Conservation (phyloP, 208 protist species). For the Lotmaria passim region DNA sequence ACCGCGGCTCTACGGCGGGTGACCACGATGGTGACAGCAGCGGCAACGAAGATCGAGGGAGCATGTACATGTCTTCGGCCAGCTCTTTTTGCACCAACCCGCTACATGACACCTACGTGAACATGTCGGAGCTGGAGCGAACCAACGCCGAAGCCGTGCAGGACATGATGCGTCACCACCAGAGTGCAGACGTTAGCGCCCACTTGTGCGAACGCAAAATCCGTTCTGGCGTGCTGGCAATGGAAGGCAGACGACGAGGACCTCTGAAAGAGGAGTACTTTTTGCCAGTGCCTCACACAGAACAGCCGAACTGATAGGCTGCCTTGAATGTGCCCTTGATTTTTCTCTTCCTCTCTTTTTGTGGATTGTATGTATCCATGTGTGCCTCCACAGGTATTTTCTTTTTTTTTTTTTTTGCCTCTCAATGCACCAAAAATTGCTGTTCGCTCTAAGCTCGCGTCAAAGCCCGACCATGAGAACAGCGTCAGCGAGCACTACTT, state of each 20-base stretch:
- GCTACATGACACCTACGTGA: conserved; percentile 28
- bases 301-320: neutral
- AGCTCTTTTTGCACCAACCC: conserved; percentile 42
- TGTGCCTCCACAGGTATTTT: too few species aligned
- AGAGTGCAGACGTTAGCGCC: neutral
- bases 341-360: neutral
- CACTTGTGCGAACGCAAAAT: neutral
- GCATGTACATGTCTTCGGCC: conserved; percentile 32
- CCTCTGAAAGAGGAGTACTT: neutral
- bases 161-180: neutral
- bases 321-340: neutral
- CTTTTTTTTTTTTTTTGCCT: neutral
- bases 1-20: neutral
- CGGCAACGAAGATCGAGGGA: neutral
- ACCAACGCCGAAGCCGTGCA: conserved; percentile 19
- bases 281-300: neutral
- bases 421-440: too few species aligned
- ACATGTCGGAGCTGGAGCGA: conserved; percentile 28
- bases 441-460: too few species aligned
- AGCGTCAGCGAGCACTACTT: too few species aligned
- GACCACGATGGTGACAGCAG: neutral
- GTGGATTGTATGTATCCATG: neutral
- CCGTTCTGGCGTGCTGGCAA: neutral
- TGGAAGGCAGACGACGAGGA: neutral
- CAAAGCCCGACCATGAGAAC: too few species aligned